Conservation (phyloP, 108 stramenopile species). For the Phaeodactylum tricornutum region DNA sequence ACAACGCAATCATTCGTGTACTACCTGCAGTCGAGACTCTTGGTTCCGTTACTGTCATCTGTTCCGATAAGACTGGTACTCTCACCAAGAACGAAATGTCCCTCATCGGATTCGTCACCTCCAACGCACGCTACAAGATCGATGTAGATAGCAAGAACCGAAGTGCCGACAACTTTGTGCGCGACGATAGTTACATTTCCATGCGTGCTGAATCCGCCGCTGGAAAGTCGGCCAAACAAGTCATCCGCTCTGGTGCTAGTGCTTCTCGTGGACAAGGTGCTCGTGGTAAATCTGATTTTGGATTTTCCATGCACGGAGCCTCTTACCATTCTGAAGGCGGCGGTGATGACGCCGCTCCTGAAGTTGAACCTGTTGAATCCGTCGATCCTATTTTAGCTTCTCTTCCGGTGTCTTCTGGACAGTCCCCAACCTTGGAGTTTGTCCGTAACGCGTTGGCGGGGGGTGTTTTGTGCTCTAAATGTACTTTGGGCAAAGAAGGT, state of each 20-base stretch:
- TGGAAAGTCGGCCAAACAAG: constrained; percentile 18
- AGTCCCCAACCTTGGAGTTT: constrained; percentile 34
- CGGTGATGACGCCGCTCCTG: constrained; percentile 1
- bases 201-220: constrained; percentile 9
- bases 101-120: constrained; percentile 64
- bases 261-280: constrained; percentile 6
- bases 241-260: constrained; percentile 19
- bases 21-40: constrained; percentile 96
- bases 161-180: constrained; percentile 35
- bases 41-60: constrained; percentile 90
- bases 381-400: constrained; percentile 7
- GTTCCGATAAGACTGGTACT: constrained; percentile 99
- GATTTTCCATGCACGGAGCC: constrained; percentile 20
- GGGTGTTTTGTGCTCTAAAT: constrained; percentile 70
- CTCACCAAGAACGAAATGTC: constrained; percentile 94
- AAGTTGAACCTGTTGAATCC: constrained; percentile 13
- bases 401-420: constrained; percentile 54
- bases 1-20: constrained; percentile 84
- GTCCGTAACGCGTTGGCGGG: constrained; percentile 50
- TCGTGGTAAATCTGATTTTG: constrained; percentile 13
- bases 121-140: constrained; percentile 56
- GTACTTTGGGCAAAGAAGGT: constrained; percentile 63
- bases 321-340: constrained; percentile 9
- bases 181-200: constrained; percentile 45
- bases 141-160: constrained; percentile 43